Evolutionary conservation across 345 rosid genomes (phyloP).

Genomic region (Kandelia obovata): DNA sequence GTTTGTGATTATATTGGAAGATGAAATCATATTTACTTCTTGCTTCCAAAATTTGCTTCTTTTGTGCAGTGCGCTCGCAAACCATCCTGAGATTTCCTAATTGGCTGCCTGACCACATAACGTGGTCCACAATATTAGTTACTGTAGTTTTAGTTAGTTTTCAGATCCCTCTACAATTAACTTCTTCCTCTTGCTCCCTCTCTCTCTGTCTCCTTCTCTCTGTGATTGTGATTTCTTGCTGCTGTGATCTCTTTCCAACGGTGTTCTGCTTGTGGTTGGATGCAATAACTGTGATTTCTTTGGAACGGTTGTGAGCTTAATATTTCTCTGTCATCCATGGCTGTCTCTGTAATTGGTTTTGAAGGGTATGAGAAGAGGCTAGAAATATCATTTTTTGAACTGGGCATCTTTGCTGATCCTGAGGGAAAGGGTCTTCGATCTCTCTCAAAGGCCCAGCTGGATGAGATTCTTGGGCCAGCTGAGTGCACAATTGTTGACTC

Average conservation of each 20-base stretch:
- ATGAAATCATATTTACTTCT: neutral
- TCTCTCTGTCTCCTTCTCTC: slow-evolving; percentile 15
- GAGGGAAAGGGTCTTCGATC: slow-evolving; percentile 24
- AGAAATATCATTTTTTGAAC: slow-evolving; percentile 23
- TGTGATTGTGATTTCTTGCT: slow-evolving; percentile 4
- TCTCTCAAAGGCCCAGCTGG: slow-evolving; percentile 22
- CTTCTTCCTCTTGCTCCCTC: slow-evolving; percentile 13
- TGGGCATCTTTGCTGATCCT: slow-evolving; percentile 26
- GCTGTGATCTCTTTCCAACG: neutral
- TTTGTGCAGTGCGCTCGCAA: slow-evolving; percentile 37
- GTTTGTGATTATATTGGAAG: neutral
- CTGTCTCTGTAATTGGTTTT: slow-evolving; percentile 32
- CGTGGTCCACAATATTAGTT: slow-evolving; percentile 6
- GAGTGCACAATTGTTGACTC: slow-evolving; percentile 32
- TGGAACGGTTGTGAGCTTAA: neutral
- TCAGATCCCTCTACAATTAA: neutral
- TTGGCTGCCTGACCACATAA: slow-evolving; percentile 10
- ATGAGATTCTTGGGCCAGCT: slow-evolving; percentile 28
- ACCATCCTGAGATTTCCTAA: slow-evolving; percentile 29
- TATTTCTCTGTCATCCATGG: neutral
- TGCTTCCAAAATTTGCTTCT: neutral
- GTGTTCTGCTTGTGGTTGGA: neutral
- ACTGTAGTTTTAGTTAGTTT: slow-evolving; percentile 4
- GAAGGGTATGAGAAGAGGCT: slow-evolving; percentile 35
- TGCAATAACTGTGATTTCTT: neutral